Percentiles rank a stretch among this genome's conserved stretches.
phyloP scores from a whole-genome alignment of 129 eudicot genomes.

The carrot (Daucus carota) region DH1_v3.0 NC_030387.2:36992501-36993000 shows the following conservation, averaged over 20 bases:
- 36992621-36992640: conserved; percentile 79
- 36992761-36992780: conserved; percentile 18
- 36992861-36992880: neutral
- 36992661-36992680: conserved; percentile 87
- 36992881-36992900: neutral
- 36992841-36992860: neutral
- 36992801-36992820: neutral
- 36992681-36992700: conserved; percentile 69
- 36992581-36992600: neutral
- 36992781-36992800: neutral
- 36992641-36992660: conserved; percentile 73
- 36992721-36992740: conserved; percentile 60
- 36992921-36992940: neutral
- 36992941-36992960: neutral
- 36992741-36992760: conserved; percentile 96
- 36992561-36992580: neutral
- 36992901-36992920: neutral
- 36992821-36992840: neutral
- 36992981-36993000: neutral
- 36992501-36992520: neutral
- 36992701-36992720: conserved; percentile 79
- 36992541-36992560: neutral
- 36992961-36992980: neutral
- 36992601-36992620: neutral
- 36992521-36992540: neutral